Conservation (phyloP, 768 basidiomycete species). For the Mycena capillaripes region DNA sequence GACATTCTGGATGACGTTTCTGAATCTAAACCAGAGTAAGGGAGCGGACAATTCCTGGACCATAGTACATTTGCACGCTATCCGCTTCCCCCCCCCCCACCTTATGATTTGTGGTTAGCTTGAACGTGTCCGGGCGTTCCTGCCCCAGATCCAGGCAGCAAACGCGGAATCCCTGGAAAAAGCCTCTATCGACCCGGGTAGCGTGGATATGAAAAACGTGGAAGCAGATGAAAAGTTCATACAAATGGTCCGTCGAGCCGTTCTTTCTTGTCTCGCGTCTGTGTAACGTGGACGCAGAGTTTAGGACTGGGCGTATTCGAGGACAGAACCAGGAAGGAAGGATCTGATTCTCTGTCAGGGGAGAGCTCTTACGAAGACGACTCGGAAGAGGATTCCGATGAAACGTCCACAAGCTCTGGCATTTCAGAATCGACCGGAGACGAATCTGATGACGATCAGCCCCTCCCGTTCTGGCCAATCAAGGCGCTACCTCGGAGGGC, state of each 20-base stretch:
- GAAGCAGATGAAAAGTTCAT: constrained; percentile 52
- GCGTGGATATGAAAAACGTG: constrained; percentile 65
- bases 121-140: constrained; percentile 61
- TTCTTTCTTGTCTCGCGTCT: background rate
- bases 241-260: constrained; percentile 53
- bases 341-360: background rate
- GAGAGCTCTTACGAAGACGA: constrained; percentile 8
- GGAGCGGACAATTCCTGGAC: constrained; percentile 5
- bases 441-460: background rate
- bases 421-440: constrained; percentile 2
- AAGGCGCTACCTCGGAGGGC: constrained; percentile 17
- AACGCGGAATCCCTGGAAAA: constrained; percentile 55
- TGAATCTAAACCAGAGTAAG: background rate
- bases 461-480: background rate
- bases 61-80: background rate
- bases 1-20: background rate
- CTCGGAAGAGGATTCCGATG: constrained; percentile 5
- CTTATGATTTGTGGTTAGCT: constrained; percentile 52
- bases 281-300: constrained; percentile 43
- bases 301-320: constrained; percentile 61
- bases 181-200: constrained; percentile 50
- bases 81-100: background rate
- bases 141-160: constrained; percentile 61
- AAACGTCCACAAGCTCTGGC: background rate
- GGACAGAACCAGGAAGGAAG: constrained; percentile 23